Percentiles rank a stretch among this genome's conserved stretches.
These are phyloP conservation scores for Ustilaginoidea virens DNA, from an alignment of 2,329 filamentous ascomycete species.

Conservation along the genomic window DNA sequence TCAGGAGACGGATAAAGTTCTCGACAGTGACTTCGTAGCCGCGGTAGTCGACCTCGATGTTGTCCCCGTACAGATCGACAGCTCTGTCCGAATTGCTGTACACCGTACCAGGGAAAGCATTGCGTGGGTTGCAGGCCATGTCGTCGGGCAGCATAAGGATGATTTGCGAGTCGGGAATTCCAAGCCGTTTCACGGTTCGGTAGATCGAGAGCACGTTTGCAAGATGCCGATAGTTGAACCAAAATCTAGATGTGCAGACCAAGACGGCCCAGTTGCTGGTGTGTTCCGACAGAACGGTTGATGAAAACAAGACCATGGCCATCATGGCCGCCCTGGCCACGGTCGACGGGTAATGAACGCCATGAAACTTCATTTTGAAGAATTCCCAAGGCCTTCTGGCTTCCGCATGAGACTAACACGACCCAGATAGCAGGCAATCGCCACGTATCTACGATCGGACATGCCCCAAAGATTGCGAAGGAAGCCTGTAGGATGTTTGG, in stretches of 20 bases:
- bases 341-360: slow-evolving; percentile 25
- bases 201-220: slow-evolving; percentile 96
- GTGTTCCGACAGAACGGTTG: slow-evolving; percentile 50
- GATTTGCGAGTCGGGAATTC: slow-evolving; percentile 96
- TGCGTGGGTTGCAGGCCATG: slow-evolving; percentile 98
- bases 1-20: slow-evolving; percentile 92
- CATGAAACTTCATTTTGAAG: slow-evolving; percentile 29
- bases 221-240: slow-evolving; percentile 99
- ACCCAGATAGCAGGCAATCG: no score
- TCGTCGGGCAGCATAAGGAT: slow-evolving; percentile 99
- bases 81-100: slow-evolving; percentile 97
- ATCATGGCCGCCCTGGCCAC: slow-evolving; percentile 31
- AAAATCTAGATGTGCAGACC: slow-evolving; percentile 96
- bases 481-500: no score
- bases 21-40: slow-evolving; percentile 98
- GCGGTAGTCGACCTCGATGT: slow-evolving; percentile 96
- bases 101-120: slow-evolving; percentile 92
- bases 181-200: slow-evolving; percentile 91
- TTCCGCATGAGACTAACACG: no score
- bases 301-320: slow-evolving; percentile 29
- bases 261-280: slow-evolving; percentile 99
- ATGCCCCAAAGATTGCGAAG: no score
- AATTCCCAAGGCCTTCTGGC: no score
- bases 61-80: slow-evolving; percentile 92
- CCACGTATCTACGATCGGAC: no score